Evolutionary conservation across 2,329 filamentous ascomycete genomes (phyloP).

Genomic region (Sporothrix pallida): DNA sequence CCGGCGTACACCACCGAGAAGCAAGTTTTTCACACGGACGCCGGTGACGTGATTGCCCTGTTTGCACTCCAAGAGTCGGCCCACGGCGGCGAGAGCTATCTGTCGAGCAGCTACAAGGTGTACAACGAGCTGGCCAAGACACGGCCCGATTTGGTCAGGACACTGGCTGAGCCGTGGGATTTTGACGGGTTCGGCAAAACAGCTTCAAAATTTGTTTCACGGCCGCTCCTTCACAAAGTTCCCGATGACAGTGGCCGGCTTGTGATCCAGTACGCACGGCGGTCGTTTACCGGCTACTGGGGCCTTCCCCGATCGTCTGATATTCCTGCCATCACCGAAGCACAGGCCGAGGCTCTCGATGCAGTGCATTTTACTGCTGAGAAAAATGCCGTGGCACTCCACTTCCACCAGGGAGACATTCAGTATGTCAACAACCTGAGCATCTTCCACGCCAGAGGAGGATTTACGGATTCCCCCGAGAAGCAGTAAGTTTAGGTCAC

Average conservation of each 20-base stretch:
- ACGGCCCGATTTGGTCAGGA: conserved; percentile 64
- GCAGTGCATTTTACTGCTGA: conserved; percentile 57
- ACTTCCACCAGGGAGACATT: conserved; percentile 59
- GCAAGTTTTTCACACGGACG: conserved; percentile 67
- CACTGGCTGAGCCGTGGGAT: conserved; percentile 59
- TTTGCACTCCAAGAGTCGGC: conserved; percentile 60
- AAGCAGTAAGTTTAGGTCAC: conserved; percentile 49
- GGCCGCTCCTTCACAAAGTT: conserved; percentile 63
- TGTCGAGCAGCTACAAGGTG: conserved; percentile 63
- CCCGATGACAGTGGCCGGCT: conserved; percentile 56
- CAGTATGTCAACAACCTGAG: conserved; percentile 62
- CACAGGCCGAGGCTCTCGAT: conserved; percentile 60
- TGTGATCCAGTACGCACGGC: conserved; percentile 65
- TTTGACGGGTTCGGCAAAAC: conserved; percentile 59
- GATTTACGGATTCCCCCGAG: conserved; percentile 53
- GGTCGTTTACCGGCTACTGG: conserved; percentile 63
- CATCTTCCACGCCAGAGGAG: conserved; percentile 59
- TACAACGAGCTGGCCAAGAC: conserved; percentile 67
- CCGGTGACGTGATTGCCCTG: conserved; percentile 64
- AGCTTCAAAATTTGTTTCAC: conserved; percentile 52
- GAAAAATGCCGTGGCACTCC: conserved; percentile 51
- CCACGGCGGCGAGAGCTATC: conserved; percentile 61
- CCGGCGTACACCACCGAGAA: conserved; percentile 66
- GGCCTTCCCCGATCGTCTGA: conserved; percentile 57
- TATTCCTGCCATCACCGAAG: conserved; percentile 63